Base-by-base conservation (phyloP, 176 grass and related monocot species). In the Eragrostis curvula region DNA sequence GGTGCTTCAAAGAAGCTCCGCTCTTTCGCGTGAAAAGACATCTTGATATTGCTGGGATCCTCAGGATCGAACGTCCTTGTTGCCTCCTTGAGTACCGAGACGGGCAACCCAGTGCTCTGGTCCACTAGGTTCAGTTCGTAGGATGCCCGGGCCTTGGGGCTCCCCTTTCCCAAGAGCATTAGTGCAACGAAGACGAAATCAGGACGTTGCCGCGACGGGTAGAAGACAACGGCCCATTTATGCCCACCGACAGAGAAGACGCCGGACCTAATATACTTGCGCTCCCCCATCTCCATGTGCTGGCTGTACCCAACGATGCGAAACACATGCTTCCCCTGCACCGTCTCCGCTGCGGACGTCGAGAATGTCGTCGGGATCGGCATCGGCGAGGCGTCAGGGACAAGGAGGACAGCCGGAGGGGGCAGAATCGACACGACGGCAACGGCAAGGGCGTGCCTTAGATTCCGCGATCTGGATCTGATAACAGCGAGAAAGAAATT, bases 281-380 rank as follows among this genome's bases (percentile, higher is more conserved):
- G 57, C 5, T 36, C 39, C 18, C 0, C 66, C 6, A 45, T 25
- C n/a, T 18, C 76, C 40, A 51, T 74, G 8, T 15, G 4, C 9
- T 71, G 45, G 43, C 48, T 80, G 53, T 69, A 86, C 21, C 60
- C 15, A 9, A 50, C 7, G 43, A 86, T 13, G 23, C 73, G 61
- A 25, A 86, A 86, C 70, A 74, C 64, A 23, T 81, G 61, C 47
- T n/a, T 71, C 23, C 84, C 77, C 3, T 24, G 47, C 42, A 28
- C 73, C 42, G 28, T n/a, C 43, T 59, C 44, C 8, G 17, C 2
- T 0, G 21, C 44, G 32, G 21, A 24, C 12, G 52, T 27, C 36
- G 39, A 77, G 13, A 18, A 12, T 2, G 53, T 77, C 39, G 8
- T 45, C 40, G 55, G 18, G 0, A 0, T 53, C 28, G 48, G 17